Evolutionary conservation across 139 green algal genomes (phyloP).

Genomic region (Pleodorina starrii): DNA sequence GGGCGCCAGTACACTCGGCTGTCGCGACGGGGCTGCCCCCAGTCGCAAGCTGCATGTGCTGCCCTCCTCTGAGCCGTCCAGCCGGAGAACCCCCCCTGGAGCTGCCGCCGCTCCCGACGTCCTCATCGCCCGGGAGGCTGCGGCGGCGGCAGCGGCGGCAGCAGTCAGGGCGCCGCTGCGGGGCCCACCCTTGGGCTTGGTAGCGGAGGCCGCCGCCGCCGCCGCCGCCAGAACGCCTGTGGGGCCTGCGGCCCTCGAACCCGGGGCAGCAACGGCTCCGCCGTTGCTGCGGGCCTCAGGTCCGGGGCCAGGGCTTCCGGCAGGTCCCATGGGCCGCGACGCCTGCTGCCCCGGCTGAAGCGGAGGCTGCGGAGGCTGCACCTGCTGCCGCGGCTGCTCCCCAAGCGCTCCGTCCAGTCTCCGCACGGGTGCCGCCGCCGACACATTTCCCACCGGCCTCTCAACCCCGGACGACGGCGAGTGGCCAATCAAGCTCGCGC

Average conservation of each 20-base stretch:
- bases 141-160: neutral
- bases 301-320: too few species aligned
- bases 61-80: conserved; percentile 39
- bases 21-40: neutral
- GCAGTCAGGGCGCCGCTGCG: neutral
- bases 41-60: conserved; percentile 17
- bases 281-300: too few species aligned
- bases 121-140: neutral
- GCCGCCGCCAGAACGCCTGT: too few species aligned
- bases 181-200: neutral
- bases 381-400: neutral
- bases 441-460: neutral
- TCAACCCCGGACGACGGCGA: neutral
- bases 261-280: too few species aligned
- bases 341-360: neutral
- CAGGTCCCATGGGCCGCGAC: too few species aligned
- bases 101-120: neutral
- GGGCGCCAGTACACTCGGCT: neutral
- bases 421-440: neutral
- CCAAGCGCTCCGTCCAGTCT: neutral
- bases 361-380: neutral
- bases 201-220: conserved; percentile 9
- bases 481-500: neutral
- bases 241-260: too few species aligned
- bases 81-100: neutral